Evolutionary conservation across 495 filamentous ascomycete genomes (phyloP).

Genomic region (Penicillium bovifimosum): DNA sequence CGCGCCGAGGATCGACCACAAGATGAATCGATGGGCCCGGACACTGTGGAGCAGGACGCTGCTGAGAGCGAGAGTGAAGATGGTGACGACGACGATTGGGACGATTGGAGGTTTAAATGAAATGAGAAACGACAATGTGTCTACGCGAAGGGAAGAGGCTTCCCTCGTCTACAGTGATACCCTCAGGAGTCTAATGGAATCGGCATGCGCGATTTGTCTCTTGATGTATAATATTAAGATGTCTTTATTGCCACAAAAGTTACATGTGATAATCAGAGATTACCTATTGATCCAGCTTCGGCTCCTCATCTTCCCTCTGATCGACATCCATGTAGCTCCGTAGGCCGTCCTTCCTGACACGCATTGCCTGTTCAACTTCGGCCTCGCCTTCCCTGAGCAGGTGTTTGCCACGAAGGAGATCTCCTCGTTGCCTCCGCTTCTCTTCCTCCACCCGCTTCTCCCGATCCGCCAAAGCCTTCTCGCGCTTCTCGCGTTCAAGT

Average conservation of each 20-base stretch:
- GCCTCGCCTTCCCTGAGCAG: constrained; percentile 68
- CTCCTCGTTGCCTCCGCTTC: constrained; percentile 60
- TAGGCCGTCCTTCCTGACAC: constrained; percentile 64
- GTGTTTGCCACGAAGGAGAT: constrained; percentile 60
- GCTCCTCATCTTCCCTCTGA: constrained; percentile 10
- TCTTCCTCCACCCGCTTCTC: constrained; percentile 70
- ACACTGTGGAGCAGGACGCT: constrained; percentile 18
- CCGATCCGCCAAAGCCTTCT: constrained; percentile 69
- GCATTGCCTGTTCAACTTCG: constrained; percentile 76
- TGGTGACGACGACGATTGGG: constrained; percentile 52
- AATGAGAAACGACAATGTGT: constrained; percentile 8
- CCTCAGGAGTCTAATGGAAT: constrained; percentile 28
- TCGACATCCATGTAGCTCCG: constrained; percentile 54
- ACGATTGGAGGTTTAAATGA: constrained; percentile 62
- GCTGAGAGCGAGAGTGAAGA: constrained; percentile 32
- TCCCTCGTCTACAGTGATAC: constrained; percentile 39
- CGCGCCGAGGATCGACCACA: constrained; percentile 37
- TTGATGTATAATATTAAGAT: constrained; percentile 15
- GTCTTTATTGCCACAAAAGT: constrained; percentile 5
- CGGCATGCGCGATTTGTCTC: not conserved
- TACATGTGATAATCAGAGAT: not conserved
- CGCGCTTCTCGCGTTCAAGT: constrained; percentile 60
- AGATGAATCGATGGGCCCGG: constrained; percentile 18
- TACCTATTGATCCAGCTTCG: constrained; percentile 5
- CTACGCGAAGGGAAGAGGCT: constrained; percentile 18